Percentiles rank a stretch among this genome's conserved stretches.
Conservation (phyloP, 768 basidiomycete genomes). For the Asterophora lycoperdoides region DNA sequence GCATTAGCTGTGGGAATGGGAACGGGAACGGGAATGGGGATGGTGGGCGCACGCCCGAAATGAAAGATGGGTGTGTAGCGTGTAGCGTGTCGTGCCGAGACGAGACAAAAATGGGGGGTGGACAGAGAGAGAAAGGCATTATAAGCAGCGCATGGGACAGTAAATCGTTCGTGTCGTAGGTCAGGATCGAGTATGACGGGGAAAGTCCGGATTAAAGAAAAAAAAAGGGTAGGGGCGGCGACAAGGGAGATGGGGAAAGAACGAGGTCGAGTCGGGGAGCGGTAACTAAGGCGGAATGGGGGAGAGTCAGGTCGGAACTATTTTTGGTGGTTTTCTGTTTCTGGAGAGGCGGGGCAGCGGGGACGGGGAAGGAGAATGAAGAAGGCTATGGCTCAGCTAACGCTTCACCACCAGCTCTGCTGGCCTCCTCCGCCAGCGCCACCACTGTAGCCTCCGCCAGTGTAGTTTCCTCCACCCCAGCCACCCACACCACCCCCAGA, state of each 20-base stretch:
- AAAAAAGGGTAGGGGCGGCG: not conserved
- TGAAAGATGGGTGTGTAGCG: slow-evolving; percentile 29
- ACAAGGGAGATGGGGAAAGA: not conserved
- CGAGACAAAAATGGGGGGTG: slow-evolving; percentile 40
- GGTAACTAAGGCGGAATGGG: not conserved
- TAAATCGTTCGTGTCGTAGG: slow-evolving; percentile 27
- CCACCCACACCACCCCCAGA: slow-evolving; percentile 30
- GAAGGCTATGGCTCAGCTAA: not conserved
- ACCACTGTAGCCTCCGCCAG: slow-evolving; percentile 23
- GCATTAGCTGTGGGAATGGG: not conserved
- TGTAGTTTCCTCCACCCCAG: slow-evolving; percentile 23
- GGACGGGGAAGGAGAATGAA: not conserved
- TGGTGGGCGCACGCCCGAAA: slow-evolving; percentile 9
- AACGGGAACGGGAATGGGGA: no score
- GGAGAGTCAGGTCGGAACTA: not conserved
- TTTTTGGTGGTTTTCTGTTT: slow-evolving; percentile 31
- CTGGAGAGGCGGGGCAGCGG: slow-evolving; percentile 17
- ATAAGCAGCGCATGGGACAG: slow-evolving; percentile 56
- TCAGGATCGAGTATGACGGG: slow-evolving; percentile 30
- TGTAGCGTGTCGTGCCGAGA: slow-evolving; percentile 30
- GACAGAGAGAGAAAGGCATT: slow-evolving; percentile 36
- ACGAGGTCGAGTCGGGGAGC: no score
- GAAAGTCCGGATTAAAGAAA: not conserved
- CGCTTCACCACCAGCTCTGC: slow-evolving; percentile 42
- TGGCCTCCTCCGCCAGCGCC: slow-evolving; percentile 29